phyloP scores from a whole-genome alignment of 768 basidiomycete genomes.

The Russula abietina region DNA sequence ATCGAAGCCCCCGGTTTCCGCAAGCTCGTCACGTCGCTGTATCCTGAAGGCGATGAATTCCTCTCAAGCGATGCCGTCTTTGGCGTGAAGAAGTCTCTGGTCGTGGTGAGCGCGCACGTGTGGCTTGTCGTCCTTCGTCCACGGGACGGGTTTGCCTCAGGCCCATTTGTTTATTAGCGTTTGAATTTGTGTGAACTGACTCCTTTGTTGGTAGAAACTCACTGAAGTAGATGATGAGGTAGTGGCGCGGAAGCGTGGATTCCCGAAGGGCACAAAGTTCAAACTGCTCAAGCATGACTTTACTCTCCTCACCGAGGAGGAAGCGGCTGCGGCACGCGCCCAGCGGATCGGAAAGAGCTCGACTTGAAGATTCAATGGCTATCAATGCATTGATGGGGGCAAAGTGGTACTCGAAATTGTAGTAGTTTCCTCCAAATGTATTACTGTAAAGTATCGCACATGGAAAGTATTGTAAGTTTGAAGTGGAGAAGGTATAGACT shows the following conservation, averaged over 20 bases:
- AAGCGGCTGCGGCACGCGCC: conserved; percentile 33
- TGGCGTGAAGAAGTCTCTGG: conserved; percentile 72
- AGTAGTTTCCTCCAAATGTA: conserved; percentile 13
- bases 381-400: background rate
- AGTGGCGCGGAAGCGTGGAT: conserved; percentile 52
- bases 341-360: conserved; percentile 8
- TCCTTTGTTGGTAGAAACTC: conserved; percentile 34
- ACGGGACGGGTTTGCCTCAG: background rate
- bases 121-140: background rate
- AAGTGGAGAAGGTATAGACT: background rate
- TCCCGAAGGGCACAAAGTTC: conserved; percentile 42
- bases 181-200: conserved; percentile 1
- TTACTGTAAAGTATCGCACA: background rate
- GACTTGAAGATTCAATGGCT: background rate
- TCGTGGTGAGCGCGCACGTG: conserved; percentile 60
- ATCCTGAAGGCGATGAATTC: conserved; percentile 63
- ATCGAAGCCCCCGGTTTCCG: conserved; percentile 67
- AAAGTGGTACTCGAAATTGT: background rate
- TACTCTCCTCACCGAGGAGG: conserved; percentile 39
- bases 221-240: conserved; percentile 47
- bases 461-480: background rate
- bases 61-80: conserved; percentile 71
- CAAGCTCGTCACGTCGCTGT: conserved; percentile 67
- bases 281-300: conserved; percentile 44
- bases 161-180: background rate